A percentile compares a stretch with the other conserved stretches of the same genome.
phyloP scores from a whole-genome alignment of 148 eudicot genomes.

The Vaccinium darrowii region DNA sequence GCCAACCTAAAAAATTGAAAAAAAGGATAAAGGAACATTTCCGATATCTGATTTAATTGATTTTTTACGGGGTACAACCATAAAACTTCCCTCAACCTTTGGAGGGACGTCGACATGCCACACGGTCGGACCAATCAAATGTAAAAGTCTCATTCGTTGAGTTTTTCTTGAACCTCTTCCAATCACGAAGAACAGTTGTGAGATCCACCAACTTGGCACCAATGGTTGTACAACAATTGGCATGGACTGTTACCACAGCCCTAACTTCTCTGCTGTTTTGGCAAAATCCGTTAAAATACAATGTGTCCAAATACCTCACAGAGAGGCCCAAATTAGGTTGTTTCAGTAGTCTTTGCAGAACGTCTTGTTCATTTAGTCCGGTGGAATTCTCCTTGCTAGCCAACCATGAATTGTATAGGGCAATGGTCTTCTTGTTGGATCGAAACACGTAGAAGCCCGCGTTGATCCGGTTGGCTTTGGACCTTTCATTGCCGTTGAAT shows the following conservation, averaged over 20 bases:
- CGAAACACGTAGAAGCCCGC: slow-evolving; percentile 71
- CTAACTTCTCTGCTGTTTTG: slow-evolving; percentile 37
- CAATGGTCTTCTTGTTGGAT: slow-evolving; percentile 61
- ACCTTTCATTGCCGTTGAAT: slow-evolving; percentile 40
- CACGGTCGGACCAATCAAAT: slow-evolving; percentile 44
- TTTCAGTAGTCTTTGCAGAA: slow-evolving; percentile 31
- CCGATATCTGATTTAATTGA: too few species aligned
- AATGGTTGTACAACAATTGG: slow-evolving; percentile 73
- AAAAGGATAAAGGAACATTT: too few species aligned
- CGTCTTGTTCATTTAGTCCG: slow-evolving; percentile 75
- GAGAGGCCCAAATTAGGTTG: slow-evolving; percentile 33
- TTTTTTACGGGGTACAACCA: too few species aligned
- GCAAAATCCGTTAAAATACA: slow-evolving; percentile 69
- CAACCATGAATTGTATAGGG: slow-evolving; percentile 61
- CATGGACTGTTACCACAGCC: slow-evolving; percentile 66
- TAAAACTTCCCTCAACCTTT: background rate
- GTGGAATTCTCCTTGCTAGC: slow-evolving; percentile 45
- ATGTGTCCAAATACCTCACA: slow-evolving; percentile 47
- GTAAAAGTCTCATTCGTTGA: slow-evolving; percentile 21
- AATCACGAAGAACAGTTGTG: slow-evolving; percentile 41
- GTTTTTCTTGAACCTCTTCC: slow-evolving; percentile 33
- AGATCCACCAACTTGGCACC: slow-evolving; percentile 60
- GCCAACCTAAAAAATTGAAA: too few species aligned
- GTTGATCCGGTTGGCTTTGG: slow-evolving; percentile 47
- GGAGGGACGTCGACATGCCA: slow-evolving; percentile 41